Conservation (phyloP, 1,139 yeast species). For the Yamadazyma sp. region DNA sequence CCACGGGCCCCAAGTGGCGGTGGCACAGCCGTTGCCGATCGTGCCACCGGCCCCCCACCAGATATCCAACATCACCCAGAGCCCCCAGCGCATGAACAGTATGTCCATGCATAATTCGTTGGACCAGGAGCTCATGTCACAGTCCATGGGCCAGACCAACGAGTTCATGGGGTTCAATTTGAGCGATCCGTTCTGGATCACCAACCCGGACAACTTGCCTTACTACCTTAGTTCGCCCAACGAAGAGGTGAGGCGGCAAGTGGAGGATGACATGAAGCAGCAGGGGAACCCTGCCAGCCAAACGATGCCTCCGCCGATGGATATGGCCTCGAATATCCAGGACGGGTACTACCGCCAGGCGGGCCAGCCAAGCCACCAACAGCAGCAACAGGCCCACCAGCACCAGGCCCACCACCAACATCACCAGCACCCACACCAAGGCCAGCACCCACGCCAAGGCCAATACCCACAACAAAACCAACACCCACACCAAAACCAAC, state of each 20-base stretch:
- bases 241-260: constrained; percentile 21
- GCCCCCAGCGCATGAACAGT: no score
- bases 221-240: constrained; percentile 38
- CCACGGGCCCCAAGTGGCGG: no score
- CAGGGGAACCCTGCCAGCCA: no score
- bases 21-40: background rate
- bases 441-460: no score
- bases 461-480: no score
- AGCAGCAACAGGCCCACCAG: constrained; percentile 8
- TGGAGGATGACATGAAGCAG: constrained; percentile 6
- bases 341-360: background rate
- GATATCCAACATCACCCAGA: no score
- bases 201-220: constrained; percentile 42
- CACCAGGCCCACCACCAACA: no score
- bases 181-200: constrained; percentile 46
- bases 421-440: no score
- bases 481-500: no score
- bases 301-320: background rate
- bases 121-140: constrained; percentile 2
- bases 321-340: no score
- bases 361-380: background rate
- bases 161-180: constrained; percentile 26
- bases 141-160: constrained; percentile 1
- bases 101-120: background rate
- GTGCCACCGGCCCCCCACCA: background rate